Base-by-base conservation (phyloP, 2,329 filamentous ascomycete species). In the Diplodia scrobiculata region DNA sequence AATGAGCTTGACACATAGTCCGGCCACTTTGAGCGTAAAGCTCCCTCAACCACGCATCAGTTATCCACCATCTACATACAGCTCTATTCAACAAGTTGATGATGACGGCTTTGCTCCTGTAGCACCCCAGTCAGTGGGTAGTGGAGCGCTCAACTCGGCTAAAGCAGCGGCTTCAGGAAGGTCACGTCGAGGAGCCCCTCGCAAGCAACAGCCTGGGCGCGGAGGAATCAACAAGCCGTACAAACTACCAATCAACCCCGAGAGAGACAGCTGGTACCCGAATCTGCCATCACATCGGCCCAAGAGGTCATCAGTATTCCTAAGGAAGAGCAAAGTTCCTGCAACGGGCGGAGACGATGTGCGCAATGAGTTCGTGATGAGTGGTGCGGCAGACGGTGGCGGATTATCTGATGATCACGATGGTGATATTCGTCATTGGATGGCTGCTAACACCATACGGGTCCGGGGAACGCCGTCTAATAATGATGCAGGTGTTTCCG, bases 351-450 rank as follows among this genome's bases (percentile, higher is more conserved):
- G 47, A n/a, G 34, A 36, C 32, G 36, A 32, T 59, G 67, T 11
- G 41, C 53, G 11, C 19, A 63, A 54, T n/a, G 41, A 45, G 17
- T 45, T 19, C 1, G 9, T 45, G 41, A 48, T 5, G 17, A 19
- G 47, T 13, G 21, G 41, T n/a, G 50, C 50, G 47, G 45, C 58
- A 6, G 17, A 27, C 21, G 48, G 69, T 19, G 68, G 67, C 21
- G 47, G 63, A 67, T 13, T 70, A 68, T 36, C 73, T 7, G 52
- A 53, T 48, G 67, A 51, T 17, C 67, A 68, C 9, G 75, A 75
- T 65, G 70, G 69, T 41, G 74, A 76, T 65, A 76, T 77, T 48
- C 68, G 74, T 38, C 71, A 74, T 5, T 76, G 72, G 41, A 68
- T 72, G 7, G 69, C 64, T 13, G 52, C 66, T 2, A 65, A 67